phyloP scores from a whole-genome alignment of 2,329 filamentous ascomycete species.

The Diaporthe sp. region DNA sequence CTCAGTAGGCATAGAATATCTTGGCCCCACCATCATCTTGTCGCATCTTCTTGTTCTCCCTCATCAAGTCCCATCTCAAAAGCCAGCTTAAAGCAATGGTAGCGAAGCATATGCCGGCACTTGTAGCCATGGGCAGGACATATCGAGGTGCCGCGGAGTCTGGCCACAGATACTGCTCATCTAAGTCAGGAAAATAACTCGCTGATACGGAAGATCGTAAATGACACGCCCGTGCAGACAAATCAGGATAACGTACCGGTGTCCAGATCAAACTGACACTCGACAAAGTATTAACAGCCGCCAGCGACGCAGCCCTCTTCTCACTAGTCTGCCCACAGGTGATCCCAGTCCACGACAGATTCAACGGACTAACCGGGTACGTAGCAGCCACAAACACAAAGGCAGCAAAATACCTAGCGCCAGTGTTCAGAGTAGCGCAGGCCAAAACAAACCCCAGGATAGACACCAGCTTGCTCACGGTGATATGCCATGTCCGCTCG shows the following conservation, averaged over 20 bases:
- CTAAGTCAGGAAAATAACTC: background rate
- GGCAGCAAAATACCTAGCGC: slow-evolving; percentile 43
- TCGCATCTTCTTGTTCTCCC: slow-evolving; percentile 5
- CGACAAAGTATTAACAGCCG: slow-evolving; percentile 34
- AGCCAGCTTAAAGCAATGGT: slow-evolving; percentile 3
- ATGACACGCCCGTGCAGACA: background rate
- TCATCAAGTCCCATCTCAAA: slow-evolving; percentile 1
- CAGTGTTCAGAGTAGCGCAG: slow-evolving; percentile 41
- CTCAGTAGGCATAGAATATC: slow-evolving; percentile 24
- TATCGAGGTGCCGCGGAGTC: slow-evolving; percentile 11
- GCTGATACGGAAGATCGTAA: background rate
- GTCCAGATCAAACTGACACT: slow-evolving; percentile 16
- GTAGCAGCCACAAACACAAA: slow-evolving; percentile 51
- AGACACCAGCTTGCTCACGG: slow-evolving; percentile 51
- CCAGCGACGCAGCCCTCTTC: slow-evolving; percentile 57
- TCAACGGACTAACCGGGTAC: slow-evolving; percentile 54
- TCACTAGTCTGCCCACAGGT: slow-evolving; percentile 57
- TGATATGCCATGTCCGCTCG: slow-evolving; percentile 60
- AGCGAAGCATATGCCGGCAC: slow-evolving; percentile 3
- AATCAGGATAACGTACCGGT: background rate
- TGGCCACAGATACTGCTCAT: slow-evolving; percentile 21
- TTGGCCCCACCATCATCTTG: background rate
- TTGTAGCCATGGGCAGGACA: background rate
- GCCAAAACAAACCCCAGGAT: slow-evolving; percentile 49
- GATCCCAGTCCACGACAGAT: slow-evolving; percentile 53